These are phyloP conservation scores for Wallacemonas sp. DNA, from an alignment of 208 protist genomes.

Conservation along the genomic window DNA sequence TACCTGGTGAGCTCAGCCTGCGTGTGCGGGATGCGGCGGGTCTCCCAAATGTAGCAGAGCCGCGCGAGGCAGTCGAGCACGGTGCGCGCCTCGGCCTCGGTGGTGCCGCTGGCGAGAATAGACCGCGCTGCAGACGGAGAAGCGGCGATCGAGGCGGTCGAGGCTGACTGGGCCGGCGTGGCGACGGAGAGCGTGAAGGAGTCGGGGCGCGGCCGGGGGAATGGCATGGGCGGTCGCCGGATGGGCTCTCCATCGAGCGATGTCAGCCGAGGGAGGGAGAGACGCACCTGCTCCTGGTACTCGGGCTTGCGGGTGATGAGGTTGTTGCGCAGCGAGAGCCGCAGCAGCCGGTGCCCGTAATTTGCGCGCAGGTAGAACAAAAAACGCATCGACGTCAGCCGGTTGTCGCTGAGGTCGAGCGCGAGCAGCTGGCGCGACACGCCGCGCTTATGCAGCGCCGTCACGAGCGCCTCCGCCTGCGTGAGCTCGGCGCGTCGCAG, in stretches of 20 bases:
- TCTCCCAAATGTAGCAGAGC: constrained; percentile 80
- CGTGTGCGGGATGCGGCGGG: constrained; percentile 72
- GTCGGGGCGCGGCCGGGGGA: constrained; percentile 51
- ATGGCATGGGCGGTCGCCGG: constrained; percentile 66
- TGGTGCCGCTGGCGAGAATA: constrained; percentile 5
- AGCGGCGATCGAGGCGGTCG: not conserved
- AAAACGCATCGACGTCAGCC: constrained; percentile 77
- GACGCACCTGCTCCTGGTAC: constrained; percentile 85
- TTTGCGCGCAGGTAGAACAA: constrained; percentile 71
- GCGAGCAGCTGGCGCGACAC: constrained; percentile 54
- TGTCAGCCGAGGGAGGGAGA: constrained; percentile 71
- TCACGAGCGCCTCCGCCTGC: constrained; percentile 58
- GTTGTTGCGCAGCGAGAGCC: constrained; percentile 72
- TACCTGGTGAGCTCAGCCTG: constrained; percentile 30
- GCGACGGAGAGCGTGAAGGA: constrained; percentile 35
- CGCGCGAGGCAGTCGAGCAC: constrained; percentile 63
- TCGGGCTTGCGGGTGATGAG: constrained; percentile 87
- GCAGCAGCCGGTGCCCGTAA: constrained; percentile 70
- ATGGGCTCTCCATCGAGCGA: constrained; percentile 79
- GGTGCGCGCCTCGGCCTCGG: constrained; percentile 26
- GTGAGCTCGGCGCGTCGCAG: constrained; percentile 58
- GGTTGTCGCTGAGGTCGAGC: constrained; percentile 81
- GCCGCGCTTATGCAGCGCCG: constrained; percentile 59
- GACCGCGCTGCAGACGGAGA: not conserved
- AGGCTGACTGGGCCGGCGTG: not conserved